These are phyloP conservation scores for Mesotaenium endlicherianum DNA, from an alignment of 139 green algal genomes.

Conservation along the genomic window DNA sequence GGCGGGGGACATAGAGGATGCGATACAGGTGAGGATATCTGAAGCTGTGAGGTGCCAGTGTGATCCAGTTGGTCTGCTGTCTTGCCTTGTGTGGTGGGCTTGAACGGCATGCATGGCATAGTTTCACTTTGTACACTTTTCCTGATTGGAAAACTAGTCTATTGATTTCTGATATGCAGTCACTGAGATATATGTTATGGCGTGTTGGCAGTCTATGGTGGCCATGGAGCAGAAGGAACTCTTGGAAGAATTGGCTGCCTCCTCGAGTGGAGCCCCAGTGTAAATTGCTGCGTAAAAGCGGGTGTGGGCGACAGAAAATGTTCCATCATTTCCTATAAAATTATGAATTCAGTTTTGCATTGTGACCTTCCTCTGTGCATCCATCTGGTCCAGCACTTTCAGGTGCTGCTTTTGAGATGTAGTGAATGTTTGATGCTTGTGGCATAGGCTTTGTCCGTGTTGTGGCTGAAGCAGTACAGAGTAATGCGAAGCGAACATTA, in stretches of 20 bases:
- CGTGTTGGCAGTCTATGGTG: conserved; percentile 19
- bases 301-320: too few species aligned
- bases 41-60: not conserved
- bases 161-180: not conserved
- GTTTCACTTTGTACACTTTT: not conserved
- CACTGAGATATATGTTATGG: not conserved
- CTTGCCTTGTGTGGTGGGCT: not conserved
- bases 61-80: not conserved
- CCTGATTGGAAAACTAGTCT: not conserved
- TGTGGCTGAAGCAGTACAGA: too few species aligned
- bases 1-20: conserved; percentile 77
- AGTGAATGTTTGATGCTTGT: too few species aligned
- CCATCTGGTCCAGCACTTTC: too few species aligned
- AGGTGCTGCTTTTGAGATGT: too few species aligned
- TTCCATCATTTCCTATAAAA: too few species aligned
- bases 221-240: conserved; percentile 43
- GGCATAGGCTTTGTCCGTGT: too few species aligned
- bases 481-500: too few species aligned
- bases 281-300: not conserved
- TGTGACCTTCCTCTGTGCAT: too few species aligned
- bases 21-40: conserved; percentile 76
- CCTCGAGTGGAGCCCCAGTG: not conserved
- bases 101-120: too few species aligned
- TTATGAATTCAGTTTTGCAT: too few species aligned
- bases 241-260: conserved; percentile 36